Evolutionary conservation across 108 stramenopile species (phyloP), one percentile per base, ranked within the genome.

Genomic region (Nitzschia putrida): DNA sequence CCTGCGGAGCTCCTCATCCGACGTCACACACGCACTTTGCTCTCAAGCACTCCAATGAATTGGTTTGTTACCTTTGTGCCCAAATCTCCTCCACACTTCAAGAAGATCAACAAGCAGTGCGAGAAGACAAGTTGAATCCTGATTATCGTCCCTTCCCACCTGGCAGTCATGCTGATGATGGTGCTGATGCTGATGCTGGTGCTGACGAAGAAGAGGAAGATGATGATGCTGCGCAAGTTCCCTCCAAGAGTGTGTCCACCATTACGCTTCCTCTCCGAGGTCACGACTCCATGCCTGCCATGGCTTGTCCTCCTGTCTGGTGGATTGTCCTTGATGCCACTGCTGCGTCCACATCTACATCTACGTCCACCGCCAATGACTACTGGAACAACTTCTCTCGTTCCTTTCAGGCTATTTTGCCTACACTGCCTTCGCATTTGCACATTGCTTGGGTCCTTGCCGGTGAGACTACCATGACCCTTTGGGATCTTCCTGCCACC

Each of bases 1-100:
- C 64, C 10, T 85, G 84, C 65, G 84, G 84, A 24, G 84, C 84
- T n/a, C 84, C 84, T 39, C 84, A 85, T 72, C 73, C 80, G 14
- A 73, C 67, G 20, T 44, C 21, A 21, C 56, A 61, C 7, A 82
- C 81, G 26, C 75, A 82, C 63, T 68, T 65, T 71, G 59, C 56
- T 10, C 34, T 24, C 6, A 10, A 34, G 13, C 40, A 61, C 20
- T 42, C 39, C 14, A 9, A 43, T 7, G 6, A 43, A 25, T 21
- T 85, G 20, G 21, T 85, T 2, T 85, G 84, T 44, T 74, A 81
- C 44, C 41, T 85, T 21, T 85, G 84, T 66, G 80, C 77, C 0
- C 54, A 72, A n/a, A 63, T 50, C 2, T 76, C 76, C 13, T 68
- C 71, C 0, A 69, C 57, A 21, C 25, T 51, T 16, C 41, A 64